A percentile compares a stretch with the other conserved stretches of the same genome.
phyloP scores from a whole-genome alignment of 2,329 filamentous ascomycete species.

The Diplodia seriata region DNA sequence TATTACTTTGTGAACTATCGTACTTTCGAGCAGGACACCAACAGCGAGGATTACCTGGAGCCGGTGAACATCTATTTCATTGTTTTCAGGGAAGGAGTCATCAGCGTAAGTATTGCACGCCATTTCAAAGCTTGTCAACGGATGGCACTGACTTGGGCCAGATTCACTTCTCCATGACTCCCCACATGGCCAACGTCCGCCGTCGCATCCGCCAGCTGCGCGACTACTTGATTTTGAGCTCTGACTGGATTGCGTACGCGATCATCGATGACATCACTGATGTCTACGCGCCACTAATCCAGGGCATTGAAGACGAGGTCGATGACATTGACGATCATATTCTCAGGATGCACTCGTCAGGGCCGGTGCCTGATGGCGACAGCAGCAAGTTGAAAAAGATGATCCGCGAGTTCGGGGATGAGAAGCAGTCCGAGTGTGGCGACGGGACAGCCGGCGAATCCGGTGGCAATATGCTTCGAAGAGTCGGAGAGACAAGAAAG shows the following conservation, averaged over 20 bases:
- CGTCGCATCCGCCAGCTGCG: conserved; percentile 90
- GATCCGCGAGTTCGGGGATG: conserved; percentile 34
- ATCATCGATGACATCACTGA: conserved; percentile 99
- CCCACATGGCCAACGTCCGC: conserved; percentile 94
- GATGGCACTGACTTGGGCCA: conserved; percentile 19
- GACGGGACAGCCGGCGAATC: conserved; percentile 54
- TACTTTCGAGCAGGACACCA: conserved; percentile 93
- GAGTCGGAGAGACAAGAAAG: conserved; percentile 93
- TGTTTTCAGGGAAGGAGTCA: conserved; percentile 92
- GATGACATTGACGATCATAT: conserved; percentile 97
- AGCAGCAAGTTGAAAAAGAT: conserved; percentile 41
- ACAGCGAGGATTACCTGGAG: conserved; percentile 88
- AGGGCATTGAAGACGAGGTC: conserved; percentile 92
- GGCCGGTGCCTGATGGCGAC: conserved; percentile 47
- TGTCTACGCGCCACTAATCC: conserved; percentile 90
- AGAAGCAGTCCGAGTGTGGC: conserved; percentile 45
- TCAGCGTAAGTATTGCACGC: conserved; percentile 60
- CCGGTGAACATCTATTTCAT: conserved; percentile 98
- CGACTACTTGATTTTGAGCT: conserved; percentile 90
- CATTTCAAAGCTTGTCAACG: background rate
- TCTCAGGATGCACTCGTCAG: conserved; percentile 73
- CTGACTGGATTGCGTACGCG: conserved; percentile 98
- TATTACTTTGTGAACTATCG: conserved; percentile 99
- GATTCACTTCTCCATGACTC: conserved; percentile 96
- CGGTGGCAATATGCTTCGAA: conserved; percentile 83